phyloP scores from a whole-genome alignment of 225 moss, liverwort and hornwort genomes.

The Pseudoscleropodium purum region DNA sequence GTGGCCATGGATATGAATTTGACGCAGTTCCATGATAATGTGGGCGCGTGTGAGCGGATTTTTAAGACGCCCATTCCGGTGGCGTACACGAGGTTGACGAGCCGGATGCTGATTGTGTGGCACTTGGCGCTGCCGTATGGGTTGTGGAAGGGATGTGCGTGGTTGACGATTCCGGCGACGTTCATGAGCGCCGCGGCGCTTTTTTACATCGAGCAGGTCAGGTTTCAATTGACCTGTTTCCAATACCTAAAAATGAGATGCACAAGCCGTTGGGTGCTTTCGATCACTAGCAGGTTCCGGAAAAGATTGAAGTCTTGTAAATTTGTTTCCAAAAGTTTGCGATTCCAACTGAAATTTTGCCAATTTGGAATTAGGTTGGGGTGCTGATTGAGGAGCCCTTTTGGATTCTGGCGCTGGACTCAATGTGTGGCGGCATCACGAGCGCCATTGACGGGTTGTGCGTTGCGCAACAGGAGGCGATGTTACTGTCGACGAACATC shows the following conservation, averaged over 20 bases:
- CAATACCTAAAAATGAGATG: neutral
- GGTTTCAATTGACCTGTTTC: neutral
- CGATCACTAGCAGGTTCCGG: neutral
- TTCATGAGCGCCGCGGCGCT: slow-evolving; percentile 34
- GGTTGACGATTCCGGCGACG: slow-evolving; percentile 58
- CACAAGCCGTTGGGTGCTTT: neutral
- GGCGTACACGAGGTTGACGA: slow-evolving; percentile 67
- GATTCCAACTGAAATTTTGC: neutral
- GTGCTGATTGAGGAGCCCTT: slow-evolving; percentile 57
- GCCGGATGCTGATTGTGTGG: slow-evolving; percentile 65
- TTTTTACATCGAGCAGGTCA: slow-evolving; percentile 50
- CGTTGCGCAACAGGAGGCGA: neutral
- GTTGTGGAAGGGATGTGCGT: slow-evolving; percentile 59
- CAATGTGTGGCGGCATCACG: slow-evolving; percentile 16
- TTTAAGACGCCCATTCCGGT: slow-evolving; percentile 73
- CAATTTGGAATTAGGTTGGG: slow-evolving; percentile 6
- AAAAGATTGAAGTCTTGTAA: neutral
- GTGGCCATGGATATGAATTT: slow-evolving; percentile 55
- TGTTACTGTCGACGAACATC: neutral
- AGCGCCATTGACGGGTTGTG: slow-evolving; percentile 5
- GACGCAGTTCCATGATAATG: slow-evolving; percentile 61
- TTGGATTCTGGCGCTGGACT: slow-evolving; percentile 33
- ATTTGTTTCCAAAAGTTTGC: neutral
- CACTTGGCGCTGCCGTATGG: slow-evolving; percentile 65
- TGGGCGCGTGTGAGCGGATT: slow-evolving; percentile 71